Evolutionary conservation across 169 alveolate genomes (phyloP), one percentile per base, ranked within the genome.

Genomic region (Cryptosporidium muris): DNA sequence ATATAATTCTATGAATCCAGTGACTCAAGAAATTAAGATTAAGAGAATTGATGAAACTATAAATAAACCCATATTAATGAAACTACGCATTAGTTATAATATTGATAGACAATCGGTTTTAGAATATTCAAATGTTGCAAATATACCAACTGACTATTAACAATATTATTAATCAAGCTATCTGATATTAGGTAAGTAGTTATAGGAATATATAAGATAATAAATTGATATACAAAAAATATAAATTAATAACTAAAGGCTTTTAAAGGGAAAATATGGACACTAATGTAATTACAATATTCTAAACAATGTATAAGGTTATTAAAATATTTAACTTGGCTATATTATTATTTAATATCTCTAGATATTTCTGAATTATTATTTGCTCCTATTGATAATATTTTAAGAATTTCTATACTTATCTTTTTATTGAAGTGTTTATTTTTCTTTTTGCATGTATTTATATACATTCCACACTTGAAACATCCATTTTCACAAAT

Each of bases 121-220:
- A 5, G 85, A 74, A 58, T 74, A 74, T 74, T 53, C 85, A 9
- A 74, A 74, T 74, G 85, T 74, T 9, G 54, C 42, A 34, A 74
- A 74, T 74, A 74, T 74, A 58, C 85, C 85, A n/a, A 56, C 16
- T 7, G 47, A 60, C 7, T 74, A 74, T 48, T 74, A 74, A 58
- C 8, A 14, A 12, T 4, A 34, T 36, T 11, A 36, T 42, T 34
- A 12, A 65, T 64, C 14, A 11, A 63, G 6, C 8, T 63, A 53
- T 63, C 25, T 25, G 25, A 25, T 25, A 25, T 25, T 25, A 25
- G 25, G 25, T 25, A 25, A 25, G 25, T 25, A 25, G 25, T 25
- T 25, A 25, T 25, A 25, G 25, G 0, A 25, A 25, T 25, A 25
- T 25, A 25, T 25, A 25, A 25, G 25, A 25, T 25, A 25, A 25